Percentiles rank a stretch among this genome's conserved stretches.
phyloP scores from a whole-genome alignment of 1,284 basidiomycete species.

The Leccinum angustisporum region DNA sequence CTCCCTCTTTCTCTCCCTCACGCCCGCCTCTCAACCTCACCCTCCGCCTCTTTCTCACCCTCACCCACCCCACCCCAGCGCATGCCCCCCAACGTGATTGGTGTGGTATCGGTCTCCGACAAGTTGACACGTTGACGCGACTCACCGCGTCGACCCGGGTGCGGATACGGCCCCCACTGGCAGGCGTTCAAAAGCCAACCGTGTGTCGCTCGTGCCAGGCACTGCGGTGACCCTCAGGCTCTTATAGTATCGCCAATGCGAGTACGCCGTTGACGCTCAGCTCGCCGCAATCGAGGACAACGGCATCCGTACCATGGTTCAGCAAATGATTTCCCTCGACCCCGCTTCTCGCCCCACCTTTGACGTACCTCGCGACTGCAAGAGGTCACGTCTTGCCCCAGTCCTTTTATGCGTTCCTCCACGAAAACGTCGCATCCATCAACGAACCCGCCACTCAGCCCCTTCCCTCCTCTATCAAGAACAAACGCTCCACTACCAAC shows the following conservation, averaged over 20 bases:
- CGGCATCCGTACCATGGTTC: conserved; percentile 77
- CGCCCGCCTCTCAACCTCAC: no score
- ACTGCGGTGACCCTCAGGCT: no score
- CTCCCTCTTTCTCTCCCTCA: no score
- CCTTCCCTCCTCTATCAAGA: conserved; percentile 39
- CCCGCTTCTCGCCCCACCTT: conserved; percentile 80
- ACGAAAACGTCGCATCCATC: conserved; percentile 83
- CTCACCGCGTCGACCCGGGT: no score
- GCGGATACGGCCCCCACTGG: no score
- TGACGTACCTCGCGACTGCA: conserved; percentile 74
- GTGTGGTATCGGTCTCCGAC: no score
- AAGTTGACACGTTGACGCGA: no score
- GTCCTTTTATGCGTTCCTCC: conserved; percentile 91
- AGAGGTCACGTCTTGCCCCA: conserved; percentile 85
- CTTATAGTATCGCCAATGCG: conserved; percentile 80
- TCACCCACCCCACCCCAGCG: no score
- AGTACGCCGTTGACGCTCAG: conserved; percentile 75
- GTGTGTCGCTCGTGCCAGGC: no score
- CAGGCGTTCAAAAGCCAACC: no score
- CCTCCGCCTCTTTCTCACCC: no score
- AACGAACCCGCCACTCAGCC: conserved; percentile 62
- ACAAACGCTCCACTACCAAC: conserved; percentile 25
- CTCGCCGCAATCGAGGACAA: conserved; percentile 80
- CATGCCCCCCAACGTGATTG: no score
- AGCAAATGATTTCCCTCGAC: conserved; percentile 87